Conservation (phyloP, 23 red algal genomes). For the Gracilaria gracilis region DNA sequence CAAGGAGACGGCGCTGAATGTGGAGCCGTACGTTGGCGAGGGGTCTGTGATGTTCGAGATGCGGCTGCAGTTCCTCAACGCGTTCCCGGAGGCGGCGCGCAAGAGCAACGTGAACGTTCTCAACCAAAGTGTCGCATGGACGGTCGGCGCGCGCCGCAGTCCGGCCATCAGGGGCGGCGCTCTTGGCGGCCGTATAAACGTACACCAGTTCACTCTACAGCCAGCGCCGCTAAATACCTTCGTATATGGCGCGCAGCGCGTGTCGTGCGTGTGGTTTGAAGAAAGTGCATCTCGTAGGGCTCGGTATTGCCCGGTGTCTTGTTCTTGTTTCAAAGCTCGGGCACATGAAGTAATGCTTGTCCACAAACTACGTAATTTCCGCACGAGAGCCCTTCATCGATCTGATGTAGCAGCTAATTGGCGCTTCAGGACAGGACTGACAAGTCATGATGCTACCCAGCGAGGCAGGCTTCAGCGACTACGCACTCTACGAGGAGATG, state of each 20-base stretch:
- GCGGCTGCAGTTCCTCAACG: constrained; percentile 31
- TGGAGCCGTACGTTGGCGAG: neutral
- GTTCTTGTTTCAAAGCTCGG: neutral
- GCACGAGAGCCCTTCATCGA: neutral
- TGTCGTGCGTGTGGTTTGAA: neutral
- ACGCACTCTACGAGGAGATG: neutral
- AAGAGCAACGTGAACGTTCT: constrained; percentile 4
- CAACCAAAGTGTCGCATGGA: neutral
- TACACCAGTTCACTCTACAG: neutral
- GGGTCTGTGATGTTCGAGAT: constrained; percentile 41
- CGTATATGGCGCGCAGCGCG: neutral
- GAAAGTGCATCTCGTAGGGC: neutral
- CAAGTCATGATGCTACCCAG: constrained; percentile 38
- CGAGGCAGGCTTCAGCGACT: constrained; percentile 1
- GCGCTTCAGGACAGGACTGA: constrained; percentile 8
- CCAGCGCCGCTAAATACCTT: too few relatives aligned
- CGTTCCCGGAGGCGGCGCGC: constrained; percentile 16
- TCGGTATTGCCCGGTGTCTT: neutral
- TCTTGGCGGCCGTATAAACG: neutral
- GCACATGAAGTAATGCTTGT: neutral
- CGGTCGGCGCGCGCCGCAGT: neutral
- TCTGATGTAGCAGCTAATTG: neutral
- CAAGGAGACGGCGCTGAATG: neutral
- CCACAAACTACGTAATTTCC: neutral
- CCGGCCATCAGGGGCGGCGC: neutral